Conservation (phyloP, 495 filamentous ascomycete species). For the Hypoxylon lienhwacheense region DNA sequence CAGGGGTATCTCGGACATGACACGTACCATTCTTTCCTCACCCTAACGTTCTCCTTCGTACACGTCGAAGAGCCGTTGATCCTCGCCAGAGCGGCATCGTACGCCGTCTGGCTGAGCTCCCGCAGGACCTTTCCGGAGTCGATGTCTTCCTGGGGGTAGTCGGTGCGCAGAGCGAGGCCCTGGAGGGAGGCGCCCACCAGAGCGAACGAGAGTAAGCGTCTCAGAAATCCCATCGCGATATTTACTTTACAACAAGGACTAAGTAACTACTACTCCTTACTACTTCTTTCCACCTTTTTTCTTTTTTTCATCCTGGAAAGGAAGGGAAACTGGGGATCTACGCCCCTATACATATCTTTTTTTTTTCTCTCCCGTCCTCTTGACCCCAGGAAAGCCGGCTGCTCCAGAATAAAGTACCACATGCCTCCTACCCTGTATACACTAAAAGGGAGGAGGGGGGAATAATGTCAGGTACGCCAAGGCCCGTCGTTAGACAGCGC, state of each 20-base stretch:
- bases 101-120: slow-evolving; percentile 39
- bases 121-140: slow-evolving; percentile 44
- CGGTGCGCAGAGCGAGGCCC: slow-evolving; percentile 26
- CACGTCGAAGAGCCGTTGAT: slow-evolving; percentile 40
- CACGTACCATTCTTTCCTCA: slow-evolving; percentile 51
- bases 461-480: no score
- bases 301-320: slow-evolving; percentile 2
- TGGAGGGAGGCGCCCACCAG: slow-evolving; percentile 32
- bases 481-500: slow-evolving; percentile 17
- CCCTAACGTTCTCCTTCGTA: slow-evolving; percentile 46
- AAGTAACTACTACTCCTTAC: slow-evolving; percentile 5
- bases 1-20: no score
- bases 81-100: slow-evolving; percentile 41
- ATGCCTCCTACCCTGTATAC: no score
- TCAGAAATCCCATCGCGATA: slow-evolving; percentile 33
- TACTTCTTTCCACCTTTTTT: background rate
- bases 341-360: slow-evolving; percentile 17
- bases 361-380: no score
- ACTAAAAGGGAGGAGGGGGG: no score
- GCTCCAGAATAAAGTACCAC: no score
- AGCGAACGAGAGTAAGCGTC: slow-evolving; percentile 23
- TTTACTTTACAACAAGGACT: slow-evolving; percentile 8
- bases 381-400: no score
- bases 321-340: background rate
- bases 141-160: slow-evolving; percentile 43